Evolutionary conservation across 176 grass and related monocot genomes (phyloP), one percentile per base, ranked within the genome.

Genomic region (Guadua angustifolia): DNA sequence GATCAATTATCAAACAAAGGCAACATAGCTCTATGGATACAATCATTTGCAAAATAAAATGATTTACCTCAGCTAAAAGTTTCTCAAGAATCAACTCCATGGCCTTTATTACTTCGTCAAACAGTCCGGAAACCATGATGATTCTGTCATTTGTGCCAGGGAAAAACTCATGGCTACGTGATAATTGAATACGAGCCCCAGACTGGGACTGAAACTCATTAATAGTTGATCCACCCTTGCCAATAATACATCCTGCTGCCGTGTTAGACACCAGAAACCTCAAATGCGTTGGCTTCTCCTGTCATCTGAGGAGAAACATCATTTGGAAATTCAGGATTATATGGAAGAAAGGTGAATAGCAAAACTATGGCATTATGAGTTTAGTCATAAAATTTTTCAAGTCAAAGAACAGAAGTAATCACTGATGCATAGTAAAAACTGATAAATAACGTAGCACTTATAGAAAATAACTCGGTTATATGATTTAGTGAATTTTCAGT

Each of bases 181-280:
- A 98, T 69, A 98, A 74, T 53, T 98, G 95, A 72, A 98, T 98
- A 84, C 95, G 95, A 78, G 95, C 88, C 56, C 93, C 89, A 53
- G 95, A 98, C 64, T 95, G 85, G 65, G 95, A 90, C 80, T 98
- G 95, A 35, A 98, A 95, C 19, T 98, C 95, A 91, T 94, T 95
- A 57, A 98, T 98, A 35, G 95, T 95, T 26, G 91, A 89, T 67
- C 95, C 95, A 62, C 95, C 95, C 91, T 98, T 98, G 51, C 95
- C 95, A 82, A 98, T 98, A 49, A 98, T 91, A 82, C 88, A 95
- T 52, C 95, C 95, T 83, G 95, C 95, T 89, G 91, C 84, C 1
- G 86, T 91, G 69, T 96, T 93, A 39, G 94, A 93, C 36, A 93
- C 91, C 67, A 96, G 88, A 62, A 96, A 85, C 69, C 91, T 88